phyloP scores from a whole-genome alignment of 2,329 filamentous ascomycete species.

The Ceratocystis cacaofunesta region DNA sequence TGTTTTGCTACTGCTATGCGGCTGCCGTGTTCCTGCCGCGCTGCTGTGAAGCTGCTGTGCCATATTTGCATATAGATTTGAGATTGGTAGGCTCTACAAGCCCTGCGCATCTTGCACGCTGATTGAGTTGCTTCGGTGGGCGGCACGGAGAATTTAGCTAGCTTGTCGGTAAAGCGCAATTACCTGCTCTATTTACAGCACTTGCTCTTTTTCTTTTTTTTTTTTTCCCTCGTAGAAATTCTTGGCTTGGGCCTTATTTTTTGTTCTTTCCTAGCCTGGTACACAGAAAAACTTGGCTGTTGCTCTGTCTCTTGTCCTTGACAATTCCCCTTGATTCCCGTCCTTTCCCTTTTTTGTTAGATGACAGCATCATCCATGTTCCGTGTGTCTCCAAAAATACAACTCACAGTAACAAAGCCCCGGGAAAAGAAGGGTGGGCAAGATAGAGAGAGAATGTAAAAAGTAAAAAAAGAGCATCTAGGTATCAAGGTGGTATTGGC shows the following conservation, averaged over 20 bases:
- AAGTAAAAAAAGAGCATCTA: too few relatives aligned
- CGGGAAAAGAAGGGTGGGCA: neutral
- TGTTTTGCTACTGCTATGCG: too few relatives aligned
- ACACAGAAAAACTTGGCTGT: neutral
- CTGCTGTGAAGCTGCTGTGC: neutral
- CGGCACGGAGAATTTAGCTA: neutral
- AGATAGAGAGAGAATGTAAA: neutral
- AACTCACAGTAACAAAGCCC: neutral
- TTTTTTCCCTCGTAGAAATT: neutral
- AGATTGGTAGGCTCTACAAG: neutral
- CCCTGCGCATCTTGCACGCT: neutral
- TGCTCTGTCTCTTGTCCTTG: neutral
- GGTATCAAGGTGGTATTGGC: neutral
- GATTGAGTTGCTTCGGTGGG: neutral
- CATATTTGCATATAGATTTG: neutral
- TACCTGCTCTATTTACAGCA: neutral
- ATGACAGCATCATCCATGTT: constrained; percentile 1
- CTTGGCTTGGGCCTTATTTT: neutral
- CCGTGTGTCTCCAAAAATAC: constrained; percentile 4
- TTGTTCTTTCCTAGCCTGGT: neutral
- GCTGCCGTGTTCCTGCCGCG: too few relatives aligned
- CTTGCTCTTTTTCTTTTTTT: neutral
- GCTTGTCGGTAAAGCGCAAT: neutral
- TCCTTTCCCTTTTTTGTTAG: neutral
- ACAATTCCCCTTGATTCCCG: neutral